Evolutionary conservation across 2,329 filamentous ascomycete genomes (phyloP), one percentile per base, ranked within the genome.

Genomic region (Cladosporium sp.): DNA sequence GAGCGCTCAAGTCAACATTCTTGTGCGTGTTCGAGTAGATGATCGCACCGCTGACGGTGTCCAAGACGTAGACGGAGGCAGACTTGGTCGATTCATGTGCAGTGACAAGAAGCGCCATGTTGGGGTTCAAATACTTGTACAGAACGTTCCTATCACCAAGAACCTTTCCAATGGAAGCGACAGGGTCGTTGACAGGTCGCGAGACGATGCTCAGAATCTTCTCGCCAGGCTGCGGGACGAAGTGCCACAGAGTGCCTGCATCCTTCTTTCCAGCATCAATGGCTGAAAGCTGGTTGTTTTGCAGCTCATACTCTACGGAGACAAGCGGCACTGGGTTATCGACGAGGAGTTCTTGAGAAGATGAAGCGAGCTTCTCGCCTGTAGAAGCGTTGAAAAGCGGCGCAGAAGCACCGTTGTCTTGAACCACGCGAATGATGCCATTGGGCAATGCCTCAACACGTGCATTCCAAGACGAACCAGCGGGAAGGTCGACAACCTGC

Each of bases 61-160:
- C 93, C 15, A 99, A 78, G 12, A 98, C 83, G 74, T 94, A 93
- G 69, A 96, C 84, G 0, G 88, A 89, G 8, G 92, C 87, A 0
- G 84, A 84, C 3, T 82, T 84, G 2, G 83, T 74, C 12, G 82
- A 80, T 26, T 89, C 85, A 38, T 90, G 84, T 2, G 88, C 80
- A 1, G 91, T 84, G 1, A 91, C 91, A 55, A 97, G 83, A 0
- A 98, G 85, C 2, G 93, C 83, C 7, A 92, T 86, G 78, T 96
- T 97, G 0, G 92, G 88, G 80, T 96, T 97, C 49, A 99, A 82
- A 76, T 98, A 98, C 80, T 99, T 99, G 87, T 99, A 99, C 69
- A 94, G 86, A 58, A 99, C 95, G n/a, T 89, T 89, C 52, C 95
- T 88, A 74, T 99, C 91, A 30, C 93, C 93, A 26, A 99, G 86